A percentile compares a stretch with the other conserved stretches of the same genome.
These are phyloP conservation scores for Xylariaceae sp. DNA, from an alignment of 2,329 filamentous ascomycete species.

Conservation along the genomic window DNA sequence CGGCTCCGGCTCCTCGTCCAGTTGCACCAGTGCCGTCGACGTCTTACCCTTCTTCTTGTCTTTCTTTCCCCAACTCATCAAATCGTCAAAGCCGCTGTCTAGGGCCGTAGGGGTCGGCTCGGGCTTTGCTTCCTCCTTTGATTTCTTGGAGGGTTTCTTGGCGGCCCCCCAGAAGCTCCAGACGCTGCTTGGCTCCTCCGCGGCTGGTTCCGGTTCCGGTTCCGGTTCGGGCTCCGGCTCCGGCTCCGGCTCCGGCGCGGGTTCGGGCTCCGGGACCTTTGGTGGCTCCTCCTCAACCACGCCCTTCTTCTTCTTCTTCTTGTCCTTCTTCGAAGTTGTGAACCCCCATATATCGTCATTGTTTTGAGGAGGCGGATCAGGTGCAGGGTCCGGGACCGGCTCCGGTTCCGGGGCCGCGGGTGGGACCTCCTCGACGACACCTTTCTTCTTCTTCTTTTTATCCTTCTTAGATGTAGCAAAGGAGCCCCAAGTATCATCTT, in stretches of 20 bases:
- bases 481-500: slow-evolving; percentile 18
- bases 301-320: slow-evolving; percentile 36
- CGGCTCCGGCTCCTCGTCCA: slow-evolving; percentile 14
- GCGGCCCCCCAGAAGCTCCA: slow-evolving; percentile 49
- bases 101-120: slow-evolving; percentile 3
- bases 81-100: slow-evolving; percentile 10
- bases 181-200: slow-evolving; percentile 38
- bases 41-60: slow-evolving; percentile 12
- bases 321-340: slow-evolving; percentile 19
- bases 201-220: slow-evolving; percentile 23
- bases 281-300: slow-evolving; percentile 11
- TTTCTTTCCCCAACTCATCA: slow-evolving; percentile 25
- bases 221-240: slow-evolving; percentile 15
- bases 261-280: slow-evolving; percentile 13
- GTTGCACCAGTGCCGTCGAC: slow-evolving; percentile 14
- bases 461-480: slow-evolving; percentile 19
- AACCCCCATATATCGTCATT: slow-evolving; percentile 19
- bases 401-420: slow-evolving; percentile 14
- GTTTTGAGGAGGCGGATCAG: slow-evolving; percentile 2
- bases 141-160: slow-evolving; percentile 37
- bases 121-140: slow-evolving; percentile 8
- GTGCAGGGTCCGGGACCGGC: slow-evolving; percentile 1
- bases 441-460: slow-evolving; percentile 29
- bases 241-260: slow-evolving; percentile 20
- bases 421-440: slow-evolving; percentile 12